Evolutionary conservation across 1,284 basidiomycete species (phyloP).

Genomic region (Trichosporon sp.): DNA sequence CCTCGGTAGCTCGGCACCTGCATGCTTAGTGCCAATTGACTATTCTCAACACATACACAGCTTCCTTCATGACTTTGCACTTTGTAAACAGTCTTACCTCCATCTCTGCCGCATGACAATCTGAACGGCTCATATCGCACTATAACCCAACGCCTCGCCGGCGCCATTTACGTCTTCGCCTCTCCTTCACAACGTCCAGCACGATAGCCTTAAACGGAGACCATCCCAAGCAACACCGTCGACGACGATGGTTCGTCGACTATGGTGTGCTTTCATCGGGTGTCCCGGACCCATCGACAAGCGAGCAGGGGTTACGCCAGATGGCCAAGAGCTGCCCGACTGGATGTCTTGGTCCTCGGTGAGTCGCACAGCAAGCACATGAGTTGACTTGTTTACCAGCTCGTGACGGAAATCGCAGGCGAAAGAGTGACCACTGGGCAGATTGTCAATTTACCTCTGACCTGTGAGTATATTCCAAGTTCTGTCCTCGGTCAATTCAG

Average conservation of each 20-base stretch:
- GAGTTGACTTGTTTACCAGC: slow-evolving; percentile 25
- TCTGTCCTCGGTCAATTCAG: background rate
- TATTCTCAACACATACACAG: slow-evolving; percentile 14
- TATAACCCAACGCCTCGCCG: background rate
- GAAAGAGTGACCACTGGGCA: slow-evolving; percentile 33
- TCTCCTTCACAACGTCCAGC: background rate
- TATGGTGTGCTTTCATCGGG: slow-evolving; percentile 32
- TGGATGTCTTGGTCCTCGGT: slow-evolving; percentile 40
- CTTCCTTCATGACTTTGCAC: background rate
- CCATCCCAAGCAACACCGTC: background rate
- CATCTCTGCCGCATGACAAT: background rate
- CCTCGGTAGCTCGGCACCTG: slow-evolving; percentile 17
- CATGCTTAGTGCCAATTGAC: slow-evolving; percentile 15
- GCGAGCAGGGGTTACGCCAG: slow-evolving; percentile 30
- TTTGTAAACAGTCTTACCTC: background rate
- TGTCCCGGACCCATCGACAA: slow-evolving; percentile 22
- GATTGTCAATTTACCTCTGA: slow-evolving; percentile 37
- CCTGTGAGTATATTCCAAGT: slow-evolving; percentile 34
- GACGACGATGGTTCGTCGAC: slow-evolving; percentile 19
- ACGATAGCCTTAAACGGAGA: background rate
- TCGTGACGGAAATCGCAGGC: slow-evolving; percentile 34
- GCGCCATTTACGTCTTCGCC: background rate
- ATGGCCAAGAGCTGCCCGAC: slow-evolving; percentile 38
- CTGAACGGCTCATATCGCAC: background rate
- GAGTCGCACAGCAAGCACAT: slow-evolving; percentile 7